Conservation (phyloP, 768 basidiomycete species). For the Cystofilobasidium ferigula region DNA sequence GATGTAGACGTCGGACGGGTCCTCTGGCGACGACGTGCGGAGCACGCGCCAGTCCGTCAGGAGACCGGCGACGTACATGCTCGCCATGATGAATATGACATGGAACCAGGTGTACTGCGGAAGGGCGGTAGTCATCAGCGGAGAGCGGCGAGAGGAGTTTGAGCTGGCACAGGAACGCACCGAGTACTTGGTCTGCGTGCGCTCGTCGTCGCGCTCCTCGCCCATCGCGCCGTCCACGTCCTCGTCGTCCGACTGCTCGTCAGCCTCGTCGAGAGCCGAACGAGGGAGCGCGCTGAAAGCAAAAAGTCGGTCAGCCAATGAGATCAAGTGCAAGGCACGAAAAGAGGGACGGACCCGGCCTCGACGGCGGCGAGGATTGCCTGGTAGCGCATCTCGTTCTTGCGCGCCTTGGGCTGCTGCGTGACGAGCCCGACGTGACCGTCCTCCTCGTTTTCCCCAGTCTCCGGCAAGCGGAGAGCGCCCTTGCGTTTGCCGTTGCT, state of each 20-base stretch:
- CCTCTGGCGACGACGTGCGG: constrained; percentile 32
- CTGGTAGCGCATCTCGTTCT: constrained; percentile 81
- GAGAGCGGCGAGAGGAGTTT: not conserved
- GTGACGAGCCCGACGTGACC: constrained; percentile 52
- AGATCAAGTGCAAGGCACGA: not conserved
- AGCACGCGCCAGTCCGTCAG: constrained; percentile 67
- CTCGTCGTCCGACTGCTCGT: constrained; percentile 49
- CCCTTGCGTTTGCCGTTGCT: constrained; percentile 38
- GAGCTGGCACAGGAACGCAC: constrained; percentile 44
- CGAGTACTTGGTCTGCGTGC: constrained; percentile 85
- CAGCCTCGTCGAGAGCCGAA: constrained; percentile 58
- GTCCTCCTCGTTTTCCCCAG: constrained; percentile 46
- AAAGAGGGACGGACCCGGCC: constrained; percentile 57
- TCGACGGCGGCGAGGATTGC: constrained; percentile 90
- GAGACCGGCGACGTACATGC: constrained; percentile 97
- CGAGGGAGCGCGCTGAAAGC: constrained; percentile 69
- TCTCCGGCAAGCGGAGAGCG: constrained; percentile 41
- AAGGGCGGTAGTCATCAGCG: not conserved
- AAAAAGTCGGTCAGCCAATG: constrained; percentile 4
- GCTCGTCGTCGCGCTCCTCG: constrained; percentile 81
- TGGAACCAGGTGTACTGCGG: constrained; percentile 96
- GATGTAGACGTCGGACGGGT: constrained; percentile 54
- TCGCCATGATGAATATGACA: constrained; percentile 83
- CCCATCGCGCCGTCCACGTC: constrained; percentile 46
- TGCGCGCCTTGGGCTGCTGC: constrained; percentile 62